Conservation (phyloP, 75 land plant species). For the Selaginella moellendorffii region DNA sequence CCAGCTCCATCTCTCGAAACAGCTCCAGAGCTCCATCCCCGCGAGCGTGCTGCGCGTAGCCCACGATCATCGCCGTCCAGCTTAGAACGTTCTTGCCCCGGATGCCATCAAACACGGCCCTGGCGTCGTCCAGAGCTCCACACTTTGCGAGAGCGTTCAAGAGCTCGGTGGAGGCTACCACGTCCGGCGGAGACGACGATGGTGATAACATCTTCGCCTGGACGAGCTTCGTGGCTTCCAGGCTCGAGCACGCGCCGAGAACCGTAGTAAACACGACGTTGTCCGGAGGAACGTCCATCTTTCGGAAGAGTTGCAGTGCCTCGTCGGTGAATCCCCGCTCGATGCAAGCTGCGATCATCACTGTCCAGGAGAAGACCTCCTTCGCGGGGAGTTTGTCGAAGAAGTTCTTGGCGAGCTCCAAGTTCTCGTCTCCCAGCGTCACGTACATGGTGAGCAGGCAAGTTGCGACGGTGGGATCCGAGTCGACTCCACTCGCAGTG, state of each 20-base stretch:
- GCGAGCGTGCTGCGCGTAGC: constrained; percentile 9
- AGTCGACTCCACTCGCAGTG: not conserved
- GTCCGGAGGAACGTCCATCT: not conserved
- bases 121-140: constrained; percentile 7
- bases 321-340: not conserved
- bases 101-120: not conserved
- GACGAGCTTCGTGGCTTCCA: not conserved
- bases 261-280: not conserved
- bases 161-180: not conserved
- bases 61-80: constrained; percentile 10
- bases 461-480: not conserved
- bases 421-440: not conserved
- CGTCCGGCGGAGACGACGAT: not conserved
- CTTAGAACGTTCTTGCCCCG: not conserved
- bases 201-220: not conserved
- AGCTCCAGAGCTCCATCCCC: not conserved
- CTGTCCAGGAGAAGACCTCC: not conserved
- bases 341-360: not conserved
- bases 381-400: not conserved
- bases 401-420: not conserved
- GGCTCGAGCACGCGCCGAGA: not conserved
- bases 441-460: not conserved
- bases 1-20: constrained; percentile 6
- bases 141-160: constrained; percentile 15
- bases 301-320: not conserved